Evolutionary conservation across 2,329 filamentous ascomycete genomes (phyloP), one percentile per base, ranked within the genome.

Genomic region (Aspergillus sp.): DNA sequence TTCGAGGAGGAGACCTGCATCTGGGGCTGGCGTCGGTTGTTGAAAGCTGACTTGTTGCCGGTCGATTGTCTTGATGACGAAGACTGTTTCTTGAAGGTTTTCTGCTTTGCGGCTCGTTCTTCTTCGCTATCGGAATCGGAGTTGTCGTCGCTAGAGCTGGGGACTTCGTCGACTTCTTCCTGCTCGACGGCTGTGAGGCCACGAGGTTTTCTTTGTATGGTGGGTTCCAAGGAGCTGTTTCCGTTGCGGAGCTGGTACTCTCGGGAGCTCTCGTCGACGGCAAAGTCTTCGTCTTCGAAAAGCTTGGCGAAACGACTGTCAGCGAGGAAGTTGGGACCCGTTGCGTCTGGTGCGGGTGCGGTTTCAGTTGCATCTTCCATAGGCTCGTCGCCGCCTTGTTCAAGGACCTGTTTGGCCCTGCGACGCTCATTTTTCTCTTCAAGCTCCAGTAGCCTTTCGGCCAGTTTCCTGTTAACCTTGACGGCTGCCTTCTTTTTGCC

Each of bases 281-380:
- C 87, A 77, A 97, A 98, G 60, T 96, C 93, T 70, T 93, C 90
- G 75, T 98, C 92, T 73, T 97, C 89, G 80, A 98, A 99, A 64
- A 99, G 80, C 69, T 89, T 87, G 68, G 85, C 85, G 84, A 99
- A 98, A 82, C 95, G 93, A 54, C 88, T 84, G 76, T 99, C 95
- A 62, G 87, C 87, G 57, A 99, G 86, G 41, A 96, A 79, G 62
- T 88, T 89, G 64, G 84, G 87, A 66, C 83, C 81, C 50, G 74
- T 73, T 57, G 63, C 70, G 61, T 67, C 68, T 17, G 64, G 22
- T 48, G 60, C 22, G 23, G 57, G 55, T 65, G 57, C 67, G 17
- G 68, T 60, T 22, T 48, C 63, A 22, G 57, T 6, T 28, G 72
- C 73, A 50, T 76, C 71, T 7, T 63, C 69, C 66, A 74, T 73